Conservation (phyloP, 306 rosid genomes). For the Astragalus glycyphyllos region DNA sequence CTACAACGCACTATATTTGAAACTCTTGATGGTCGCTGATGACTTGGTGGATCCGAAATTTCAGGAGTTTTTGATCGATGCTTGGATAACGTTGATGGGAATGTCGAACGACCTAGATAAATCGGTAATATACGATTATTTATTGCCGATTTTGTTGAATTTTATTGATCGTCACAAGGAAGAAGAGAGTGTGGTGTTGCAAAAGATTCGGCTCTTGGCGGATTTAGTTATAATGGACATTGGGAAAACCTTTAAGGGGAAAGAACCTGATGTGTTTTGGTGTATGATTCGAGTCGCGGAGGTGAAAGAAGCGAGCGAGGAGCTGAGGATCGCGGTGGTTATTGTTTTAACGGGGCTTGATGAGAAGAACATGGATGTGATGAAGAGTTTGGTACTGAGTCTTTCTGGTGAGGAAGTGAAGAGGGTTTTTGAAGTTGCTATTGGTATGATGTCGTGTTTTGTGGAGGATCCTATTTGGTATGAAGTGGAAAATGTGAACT, state of each 20-base stretch:
- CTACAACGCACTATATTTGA: not conserved
- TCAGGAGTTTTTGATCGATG: not conserved
- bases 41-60: not conserved
- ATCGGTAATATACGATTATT: not conserved
- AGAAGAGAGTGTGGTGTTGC: not conserved
- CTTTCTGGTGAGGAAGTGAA: not conserved
- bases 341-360: conserved; percentile 1
- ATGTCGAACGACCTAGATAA: not conserved
- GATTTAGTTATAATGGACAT: not conserved
- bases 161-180: not conserved
- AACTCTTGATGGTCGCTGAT: not conserved
- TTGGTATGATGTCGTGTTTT: conserved; percentile 25
- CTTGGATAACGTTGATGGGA: not conserved
- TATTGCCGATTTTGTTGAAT: not conserved
- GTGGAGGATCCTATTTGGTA: conserved; percentile 33
- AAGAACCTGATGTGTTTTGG: not conserved
- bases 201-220: not conserved
- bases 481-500: not conserved
- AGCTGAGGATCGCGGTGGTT: not conserved
- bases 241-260: not conserved
- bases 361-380: too few relatives aligned
- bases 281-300: conserved; percentile 24
- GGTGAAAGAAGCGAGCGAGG: not conserved
- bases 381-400: not conserved
- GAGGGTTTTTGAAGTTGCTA: not conserved